Base-by-base conservation (phyloP, 768 basidiomycete genomes). In the Leccinellum rugosiceps region DNA sequence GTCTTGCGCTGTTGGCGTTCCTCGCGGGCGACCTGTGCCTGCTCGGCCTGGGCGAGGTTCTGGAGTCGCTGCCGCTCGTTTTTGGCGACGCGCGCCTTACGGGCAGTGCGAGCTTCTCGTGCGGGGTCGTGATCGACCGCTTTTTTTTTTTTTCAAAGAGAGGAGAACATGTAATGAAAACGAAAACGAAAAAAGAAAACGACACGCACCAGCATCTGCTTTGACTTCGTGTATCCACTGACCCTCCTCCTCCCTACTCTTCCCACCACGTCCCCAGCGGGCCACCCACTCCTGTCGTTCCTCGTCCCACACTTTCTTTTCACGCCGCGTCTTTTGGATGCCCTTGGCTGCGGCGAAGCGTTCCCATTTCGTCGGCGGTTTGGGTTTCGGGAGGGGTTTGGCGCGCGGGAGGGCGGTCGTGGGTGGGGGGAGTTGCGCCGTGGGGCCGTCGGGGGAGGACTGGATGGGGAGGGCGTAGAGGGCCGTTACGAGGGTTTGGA, bases 321-420 rank as follows among this genome's bases (percentile, higher is more conserved):
- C 92, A 46, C 83, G 83, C 49, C 76, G 81, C 67, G 77, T 83
- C 66, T 97, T 85, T 66, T 85, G 84, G 66, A 98, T 98, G 35
- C 97, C 97, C 77, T 97, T 98, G 35, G 91, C 87, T 48, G 86
- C 85, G 5, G 96, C 96, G 67, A 98, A 99, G 55, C 83, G 80
- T 77, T 98, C 92, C 97, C 97, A 99, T 73, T 97, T 98, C 7
- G 96, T 98, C 32, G 81, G 85, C 9, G 88, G 87, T 74, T 96
- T 97, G 3, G 90, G 89, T 66, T 94, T 95, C 0, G 95, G 97
- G 3, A 98, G 78, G 0, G 91, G 92, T 71, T 99, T 98, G 30
- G 94, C 82, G 23, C 97, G 84, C 0, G 97, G 97, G 1, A 98
- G 82, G 48, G 78, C 76, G 26, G 88, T 91, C 2, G 79, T 83